phyloP scores from a whole-genome alignment of 352 stramenopile genomes.

The Nothophytophthora sp. region DNA sequence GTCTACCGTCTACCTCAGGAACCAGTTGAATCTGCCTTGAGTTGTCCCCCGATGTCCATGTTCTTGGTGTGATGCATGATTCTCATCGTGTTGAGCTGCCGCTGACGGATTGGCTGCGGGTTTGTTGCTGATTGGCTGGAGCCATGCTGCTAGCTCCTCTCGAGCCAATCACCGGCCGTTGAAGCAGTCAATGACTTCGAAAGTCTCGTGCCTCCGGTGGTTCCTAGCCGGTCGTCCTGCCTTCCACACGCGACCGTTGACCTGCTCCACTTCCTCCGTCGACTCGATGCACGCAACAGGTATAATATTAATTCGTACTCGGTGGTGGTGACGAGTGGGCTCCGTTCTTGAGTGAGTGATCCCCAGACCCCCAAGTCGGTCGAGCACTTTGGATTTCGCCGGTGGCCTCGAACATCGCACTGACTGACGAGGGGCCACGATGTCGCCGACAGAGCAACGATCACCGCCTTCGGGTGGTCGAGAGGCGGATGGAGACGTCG shows the following conservation, averaged over 20 bases:
- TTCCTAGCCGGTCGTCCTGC: conserved; percentile 10
- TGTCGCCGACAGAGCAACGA: conserved; percentile 17
- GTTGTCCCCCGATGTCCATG: no score
- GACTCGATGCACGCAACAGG: neutral
- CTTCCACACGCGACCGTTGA: conserved; percentile 4
- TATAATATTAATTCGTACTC: no score
- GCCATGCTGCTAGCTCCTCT: conserved; percentile 16
- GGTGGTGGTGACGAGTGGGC: conserved; percentile 16
- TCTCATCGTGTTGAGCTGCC: no score
- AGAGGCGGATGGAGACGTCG: neutral
- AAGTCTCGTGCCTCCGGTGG: conserved; percentile 23
- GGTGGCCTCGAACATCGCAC: neutral
- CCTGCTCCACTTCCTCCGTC: conserved; percentile 1
- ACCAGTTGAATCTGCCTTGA: no score
- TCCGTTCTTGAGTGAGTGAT: no score
- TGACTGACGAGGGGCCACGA: neutral
- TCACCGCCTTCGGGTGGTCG: neutral
- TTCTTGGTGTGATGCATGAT: no score
- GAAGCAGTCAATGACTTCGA: conserved; percentile 4
- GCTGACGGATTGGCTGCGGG: no score
- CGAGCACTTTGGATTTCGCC: conserved; percentile 13
- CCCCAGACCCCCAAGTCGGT: neutral
- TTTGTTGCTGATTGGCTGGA: conserved; percentile 27
- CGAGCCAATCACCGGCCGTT: conserved; percentile 17
- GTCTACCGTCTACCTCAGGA: no score